A percentile compares a stretch with the other conserved stretches of the same genome.
These are phyloP conservation scores for Cytospora paraplurivora DNA, from an alignment of 2,329 filamentous ascomycete genomes.

Conservation along the genomic window DNA sequence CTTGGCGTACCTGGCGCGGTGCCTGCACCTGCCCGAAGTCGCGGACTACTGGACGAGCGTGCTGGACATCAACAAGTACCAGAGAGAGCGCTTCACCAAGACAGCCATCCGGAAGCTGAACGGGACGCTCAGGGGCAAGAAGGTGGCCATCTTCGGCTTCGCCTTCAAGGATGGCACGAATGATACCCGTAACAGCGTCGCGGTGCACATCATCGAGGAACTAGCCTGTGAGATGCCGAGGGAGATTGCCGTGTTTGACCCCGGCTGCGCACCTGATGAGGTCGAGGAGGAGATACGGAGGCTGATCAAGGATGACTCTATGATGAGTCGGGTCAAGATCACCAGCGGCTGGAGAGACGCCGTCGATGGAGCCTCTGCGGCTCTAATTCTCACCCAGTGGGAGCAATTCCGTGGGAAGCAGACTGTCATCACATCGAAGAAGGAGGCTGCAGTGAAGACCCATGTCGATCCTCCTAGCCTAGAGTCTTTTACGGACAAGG, in stretches of 20 bases:
- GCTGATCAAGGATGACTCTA: slow-evolving; percentile 33
- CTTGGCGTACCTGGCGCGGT: slow-evolving; percentile 60
- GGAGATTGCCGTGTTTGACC: slow-evolving; percentile 57
- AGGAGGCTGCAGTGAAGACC: slow-evolving; percentile 4
- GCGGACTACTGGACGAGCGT: slow-evolving; percentile 62
- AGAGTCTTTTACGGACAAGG: slow-evolving; percentile 10
- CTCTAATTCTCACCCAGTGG: slow-evolving; percentile 55
- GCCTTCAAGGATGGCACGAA: slow-evolving; percentile 65
- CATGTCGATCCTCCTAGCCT: slow-evolving; percentile 3
- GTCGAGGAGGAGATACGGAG: slow-evolving; percentile 36
- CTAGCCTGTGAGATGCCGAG: slow-evolving; percentile 52
- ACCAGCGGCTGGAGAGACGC: slow-evolving; percentile 47
- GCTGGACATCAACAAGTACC: slow-evolving; percentile 60
- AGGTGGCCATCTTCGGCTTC: slow-evolving; percentile 59
- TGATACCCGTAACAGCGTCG: slow-evolving; percentile 59
- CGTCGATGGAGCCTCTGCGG: slow-evolving; percentile 47
- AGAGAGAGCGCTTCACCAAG: slow-evolving; percentile 55
- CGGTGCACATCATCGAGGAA: slow-evolving; percentile 53
- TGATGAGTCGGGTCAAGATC: slow-evolving; percentile 41
- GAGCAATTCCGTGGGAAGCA: slow-evolving; percentile 49
- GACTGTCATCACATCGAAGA: slow-evolving; percentile 25
- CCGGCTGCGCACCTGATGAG: slow-evolving; percentile 42
- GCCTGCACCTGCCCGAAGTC: slow-evolving; percentile 58
- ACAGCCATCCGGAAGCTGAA: slow-evolving; percentile 57
- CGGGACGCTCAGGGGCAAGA: slow-evolving; percentile 56